These are phyloP conservation scores for Fagus sylvatica DNA, from an alignment of 306 rosid species.

Conservation along the genomic window DNA sequence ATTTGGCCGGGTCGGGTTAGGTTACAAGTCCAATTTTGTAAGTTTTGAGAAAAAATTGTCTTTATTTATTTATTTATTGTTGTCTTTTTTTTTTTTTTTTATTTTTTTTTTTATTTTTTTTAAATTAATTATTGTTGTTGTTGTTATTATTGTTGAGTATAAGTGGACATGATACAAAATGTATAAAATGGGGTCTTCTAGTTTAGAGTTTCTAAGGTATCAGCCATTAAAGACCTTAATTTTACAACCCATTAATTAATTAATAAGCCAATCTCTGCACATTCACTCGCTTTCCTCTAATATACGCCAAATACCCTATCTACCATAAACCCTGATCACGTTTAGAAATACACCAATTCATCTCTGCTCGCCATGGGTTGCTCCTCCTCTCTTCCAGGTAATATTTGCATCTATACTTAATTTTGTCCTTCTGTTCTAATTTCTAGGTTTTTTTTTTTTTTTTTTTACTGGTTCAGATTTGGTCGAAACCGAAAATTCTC, in stretches of 20 bases:
- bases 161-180: neutral
- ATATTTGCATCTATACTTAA: neutral
- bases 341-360: neutral
- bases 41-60: too few species aligned
- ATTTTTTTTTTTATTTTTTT: too few species aligned
- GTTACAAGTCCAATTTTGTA: too few species aligned
- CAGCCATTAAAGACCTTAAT: conserved; percentile 26
- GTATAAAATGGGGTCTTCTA: neutral
- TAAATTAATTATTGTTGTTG: too few species aligned
- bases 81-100: too few species aligned
- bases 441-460: neutral
- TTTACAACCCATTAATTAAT: neutral
- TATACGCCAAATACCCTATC: neutral
- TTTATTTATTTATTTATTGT: too few species aligned
- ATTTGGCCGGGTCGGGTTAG: too few species aligned
- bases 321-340: neutral
- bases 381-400: conserved; percentile 77
- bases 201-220: neutral
- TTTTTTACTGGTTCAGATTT: neutral
- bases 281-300: neutral
- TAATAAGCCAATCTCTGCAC: neutral
- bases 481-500: neutral
- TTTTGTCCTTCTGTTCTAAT: neutral
- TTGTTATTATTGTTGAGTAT: neutral
- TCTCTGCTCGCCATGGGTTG: conserved; percentile 63